Evolutionary conservation across 2,329 filamentous ascomycete species (phyloP).

Genomic region (Tolypocladium cylindrosporum): DNA sequence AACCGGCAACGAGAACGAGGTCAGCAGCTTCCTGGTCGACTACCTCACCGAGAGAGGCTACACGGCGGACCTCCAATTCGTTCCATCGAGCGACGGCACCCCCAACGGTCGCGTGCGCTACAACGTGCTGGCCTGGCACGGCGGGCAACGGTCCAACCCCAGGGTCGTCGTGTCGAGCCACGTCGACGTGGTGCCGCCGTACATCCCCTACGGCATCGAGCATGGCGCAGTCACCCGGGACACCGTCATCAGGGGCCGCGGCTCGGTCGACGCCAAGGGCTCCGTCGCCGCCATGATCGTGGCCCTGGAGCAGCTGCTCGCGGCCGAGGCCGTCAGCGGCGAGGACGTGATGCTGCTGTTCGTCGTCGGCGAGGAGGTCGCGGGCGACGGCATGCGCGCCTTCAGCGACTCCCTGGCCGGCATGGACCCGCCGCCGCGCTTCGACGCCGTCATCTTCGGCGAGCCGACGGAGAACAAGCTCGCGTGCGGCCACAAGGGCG

Average conservation of each 20-base stretch:
- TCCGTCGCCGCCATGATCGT: slow-evolving; percentile 64
- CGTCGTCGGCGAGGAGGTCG: slow-evolving; percentile 74
- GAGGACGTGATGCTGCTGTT: slow-evolving; percentile 51
- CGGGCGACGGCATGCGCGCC: slow-evolving; percentile 67
- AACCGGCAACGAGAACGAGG: slow-evolving; percentile 55
- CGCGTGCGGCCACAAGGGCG: slow-evolving; percentile 86
- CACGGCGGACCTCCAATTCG: slow-evolving; percentile 28
- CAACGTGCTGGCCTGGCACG: slow-evolving; percentile 66
- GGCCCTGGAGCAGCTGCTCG: slow-evolving; percentile 49
- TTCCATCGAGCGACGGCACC: slow-evolving; percentile 22
- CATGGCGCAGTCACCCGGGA: slow-evolving; percentile 31
- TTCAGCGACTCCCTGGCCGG: slow-evolving; percentile 31
- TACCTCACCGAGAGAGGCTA: slow-evolving; percentile 48
- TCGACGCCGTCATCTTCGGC: slow-evolving; percentile 73
- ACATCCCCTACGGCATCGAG: slow-evolving; percentile 56
- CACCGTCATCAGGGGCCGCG: slow-evolving; percentile 58
- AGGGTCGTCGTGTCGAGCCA: slow-evolving; percentile 65
- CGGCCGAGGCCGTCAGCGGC: slow-evolving; percentile 24
- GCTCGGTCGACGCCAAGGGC: slow-evolving; percentile 63
- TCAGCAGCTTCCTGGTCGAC: slow-evolving; percentile 57
- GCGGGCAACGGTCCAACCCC: slow-evolving; percentile 35
- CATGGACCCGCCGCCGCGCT: slow-evolving; percentile 23
- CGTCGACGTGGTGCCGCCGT: slow-evolving; percentile 70
- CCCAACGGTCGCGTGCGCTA: slow-evolving; percentile 31
- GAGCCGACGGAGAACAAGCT: slow-evolving; percentile 87